Evolutionary conservation across 108 stramenopile species (phyloP), one percentile per base, ranked within the genome.

Genomic region (Skeletonema menzelii): DNA sequence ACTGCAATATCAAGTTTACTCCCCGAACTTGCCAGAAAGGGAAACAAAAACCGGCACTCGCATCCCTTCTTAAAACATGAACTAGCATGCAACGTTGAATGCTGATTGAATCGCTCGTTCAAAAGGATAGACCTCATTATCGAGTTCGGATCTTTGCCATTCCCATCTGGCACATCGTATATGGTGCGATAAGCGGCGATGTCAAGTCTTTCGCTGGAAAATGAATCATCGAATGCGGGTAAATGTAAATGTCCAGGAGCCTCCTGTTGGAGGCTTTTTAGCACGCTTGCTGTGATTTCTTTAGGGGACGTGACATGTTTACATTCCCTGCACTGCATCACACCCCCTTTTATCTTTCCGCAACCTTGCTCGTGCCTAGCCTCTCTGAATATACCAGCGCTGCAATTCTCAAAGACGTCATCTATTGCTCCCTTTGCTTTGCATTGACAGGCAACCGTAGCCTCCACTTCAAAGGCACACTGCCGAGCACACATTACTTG

Each of bases 31-130:
- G 46, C 46, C 46, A 47, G n/a, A 19, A 20, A 27, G 40, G 72
- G 72, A 38, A 53, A 31, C 34, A 73, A 7, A 17, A 65, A 65
- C n/a, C 73, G 32, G 40, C 73, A 73, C 26, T 64, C 63, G 22
- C 32, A 32, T 8, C 34, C 34, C 19, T 72, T 72, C 32, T 72
- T 72, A 49, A 73, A 73, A 55, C 73, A 73, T 8, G 73, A 73
- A 31, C 15, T 3, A 11, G 64, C 19, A 38, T 73, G 73, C 13
- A 2, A 2, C 7, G 11, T 27, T 28, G 40, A 27, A 44, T 73
- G 73, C 14, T 58, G 35, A 14, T 65, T 64, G 44, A 73, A 73
- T 30, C 73, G 14, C 8, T 34, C 63, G 13, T 47, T 56, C 37
- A 59, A 59, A 61, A 65, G 57, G 15, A 65, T 27, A 37, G 20